Base-by-base conservation (phyloP, 768 basidiomycete genomes). In the Sporobolomyces pararoseus region DNA sequence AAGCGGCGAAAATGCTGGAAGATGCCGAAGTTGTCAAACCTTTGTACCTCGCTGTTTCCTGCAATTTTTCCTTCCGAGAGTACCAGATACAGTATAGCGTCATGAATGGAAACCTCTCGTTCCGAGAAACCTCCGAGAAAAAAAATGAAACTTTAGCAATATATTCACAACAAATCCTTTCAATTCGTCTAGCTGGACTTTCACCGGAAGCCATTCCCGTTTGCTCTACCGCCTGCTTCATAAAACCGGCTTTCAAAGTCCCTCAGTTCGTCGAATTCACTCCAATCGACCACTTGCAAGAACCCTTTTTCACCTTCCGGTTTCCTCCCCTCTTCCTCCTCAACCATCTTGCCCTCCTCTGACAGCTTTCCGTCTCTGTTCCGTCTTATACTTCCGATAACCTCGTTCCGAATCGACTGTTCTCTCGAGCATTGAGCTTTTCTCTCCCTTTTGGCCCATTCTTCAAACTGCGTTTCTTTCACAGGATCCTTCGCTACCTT, bases 181-280 rank as follows among this genome's bases (percentile, higher is more conserved):
- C 39, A 17, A 42, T 9, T 9, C 17, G 39, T 42, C 39, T 17
- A 42, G 10, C 39, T 42, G 10, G 9, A 9, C 10, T 9, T 9
- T 17, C 10, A 42, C 39, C 55, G 25, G 49, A 76, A 76, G 14
- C 75, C 76, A 0, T 6, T 7, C 0, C 70, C 75, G 10, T 69
- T 72, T 5, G 71, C 65, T 31, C 51, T 63, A 1, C 76, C 75
- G 4, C 72, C 70, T 3, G 55, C 59, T 0, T 64, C 66, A 32
- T 74, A 76, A 53, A 70, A 75, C 32, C 16, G 21, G 42, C 54
- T 14, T 54, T 74, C 76, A 17, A 72, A 75, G 0, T 34, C 71
- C 21, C 23, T 25, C 34, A 76, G n/a, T 29, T 66, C 69, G 3
- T 44, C 49, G n/a, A 67, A 63, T n/a, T 76, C 65, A 25, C 7